Evolutionary conservation across 78 protist species (phyloP), one percentile per base, ranked within the genome.

Genomic region (Dictyostelium intermedium): DNA sequence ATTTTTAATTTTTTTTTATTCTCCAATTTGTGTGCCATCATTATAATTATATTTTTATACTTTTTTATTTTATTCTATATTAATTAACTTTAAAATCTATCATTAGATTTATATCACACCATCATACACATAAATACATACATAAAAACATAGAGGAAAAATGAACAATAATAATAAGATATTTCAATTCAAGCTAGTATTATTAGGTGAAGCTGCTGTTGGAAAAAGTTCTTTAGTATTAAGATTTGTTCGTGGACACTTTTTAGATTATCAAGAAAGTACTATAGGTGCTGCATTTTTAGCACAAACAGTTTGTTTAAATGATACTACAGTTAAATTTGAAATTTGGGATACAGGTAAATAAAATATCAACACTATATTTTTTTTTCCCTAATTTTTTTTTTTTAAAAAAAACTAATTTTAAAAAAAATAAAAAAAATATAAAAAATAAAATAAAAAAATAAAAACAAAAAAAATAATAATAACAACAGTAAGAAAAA

Each of bases 231-330:
- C 92, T 2, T 81, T 98, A 1, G 99, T 98, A 18, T 93, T 98
- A 14, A 97, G 99, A 39, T 98, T 98, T 37, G 99, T 98, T 63
- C 92, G 98, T 66, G 98, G 98, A 41, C 99, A 98, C 96, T 98
- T 98, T 91, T 96, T 96, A 72, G 99, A 98, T 77, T 98, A 95
- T 92, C 99, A 98, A 95, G 99, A 98, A 93, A 80, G 96, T 41
- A 98, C 99, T 27, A 98, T 98, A n/a, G 99, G 99, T 10, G 99
- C 99, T 20, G 99, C 99, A 7, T 98, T 98, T 74, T 80, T 98
- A 79, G 98, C 99, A 53, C 99, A 98, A 91, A 98, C 99, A 6
- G 99, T 98, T 14, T 79, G 93, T 63, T 91, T 97, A 56, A 96
- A 97, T 66, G 99, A 98, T 85, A 81, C 96, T n/a, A 98, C 99